Evolutionary conservation across 768 basidiomycete species (phyloP), one percentile per base, ranked within the genome.

Genomic region (Pholiota conissans): DNA sequence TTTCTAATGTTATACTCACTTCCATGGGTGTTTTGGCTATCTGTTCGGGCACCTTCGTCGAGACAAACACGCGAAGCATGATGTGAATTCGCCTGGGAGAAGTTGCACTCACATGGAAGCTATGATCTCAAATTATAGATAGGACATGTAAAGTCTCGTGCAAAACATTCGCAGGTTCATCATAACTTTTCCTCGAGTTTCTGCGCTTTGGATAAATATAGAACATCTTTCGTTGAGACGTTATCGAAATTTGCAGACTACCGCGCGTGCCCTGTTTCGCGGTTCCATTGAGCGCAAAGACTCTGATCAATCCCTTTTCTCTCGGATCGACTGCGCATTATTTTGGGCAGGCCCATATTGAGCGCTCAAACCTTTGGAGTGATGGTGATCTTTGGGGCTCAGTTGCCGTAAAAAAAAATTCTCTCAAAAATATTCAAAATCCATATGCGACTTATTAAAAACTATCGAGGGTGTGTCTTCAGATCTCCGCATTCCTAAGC

Each of bases 1-100:
- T 53, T 56, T 56, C 35, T 32, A 57, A 48, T 57, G 27, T 50
- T 20, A 34, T 20, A 8, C 35, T 52, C 50, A 22, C 42, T 45
- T 45, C 45, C 54, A 55, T 28, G 32, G 32, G 54, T 16, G 1
- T 45, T 45, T 45, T 45, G 20, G n/a, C 10, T 8, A 1, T 24
- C 42, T 26, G 24, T 45, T 24, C 42, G 42, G 40, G 42, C 11
- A 22, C 4, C 10, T 40, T 40, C 20, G 39, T 40, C n/a, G n/a
- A 6, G 22, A 9, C 22, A 45, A 45, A 45, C 42, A 45, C 24
- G 22, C 42, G 42, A 45, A 45, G 22, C 42, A 20, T 45, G 42
- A 45, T 45, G 42, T 18, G 18, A 45, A 11, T n/a, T 3, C 20
- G 42, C 42, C 20, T 45, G 42, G 22, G 42, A 45, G 42, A 9